Conservation (phyloP, 2,329 filamentous ascomycete species). For the Conoideocrella luteorostrata region DNA sequence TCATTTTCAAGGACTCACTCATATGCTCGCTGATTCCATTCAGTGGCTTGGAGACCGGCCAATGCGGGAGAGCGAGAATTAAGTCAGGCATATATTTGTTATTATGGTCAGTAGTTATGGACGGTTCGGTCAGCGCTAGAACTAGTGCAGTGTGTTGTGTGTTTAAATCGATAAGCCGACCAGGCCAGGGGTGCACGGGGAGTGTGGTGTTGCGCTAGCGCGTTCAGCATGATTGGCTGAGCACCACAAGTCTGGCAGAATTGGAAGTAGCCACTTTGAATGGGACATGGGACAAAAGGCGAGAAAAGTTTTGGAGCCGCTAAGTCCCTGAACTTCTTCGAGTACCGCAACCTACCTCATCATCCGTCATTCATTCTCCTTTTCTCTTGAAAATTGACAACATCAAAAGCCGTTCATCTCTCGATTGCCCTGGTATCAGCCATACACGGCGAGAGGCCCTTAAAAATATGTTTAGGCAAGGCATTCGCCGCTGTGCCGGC, state of each 20-base stretch:
- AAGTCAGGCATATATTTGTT: too few species aligned
- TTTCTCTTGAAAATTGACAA: neutral
- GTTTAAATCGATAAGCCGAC: too few species aligned
- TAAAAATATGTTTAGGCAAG: constrained; percentile 28
- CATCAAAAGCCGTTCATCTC: neutral
- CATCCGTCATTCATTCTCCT: neutral
- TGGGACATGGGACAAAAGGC: neutral
- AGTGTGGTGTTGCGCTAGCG: too few species aligned
- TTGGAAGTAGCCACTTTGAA: neutral
- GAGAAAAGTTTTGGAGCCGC: constrained; percentile 8
- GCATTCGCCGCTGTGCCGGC: constrained; percentile 32
- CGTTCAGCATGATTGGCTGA: neutral
- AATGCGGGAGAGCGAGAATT: too few species aligned
- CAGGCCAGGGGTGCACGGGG: too few species aligned
- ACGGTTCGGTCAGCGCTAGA: too few species aligned
- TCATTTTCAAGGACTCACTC: too few species aligned
- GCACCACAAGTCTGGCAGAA: neutral
- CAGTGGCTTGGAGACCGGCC: too few species aligned
- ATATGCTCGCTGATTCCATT: too few species aligned
- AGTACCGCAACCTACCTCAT: neutral
- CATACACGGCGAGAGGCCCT: neutral
- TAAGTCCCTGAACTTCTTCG: neutral
- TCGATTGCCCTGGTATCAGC: neutral
- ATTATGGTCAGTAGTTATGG: too few species aligned
- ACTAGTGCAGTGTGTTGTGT: too few species aligned